Evolutionary conservation across 441 rosid species (phyloP).

Genomic region (Jatropha multifida): DNA sequence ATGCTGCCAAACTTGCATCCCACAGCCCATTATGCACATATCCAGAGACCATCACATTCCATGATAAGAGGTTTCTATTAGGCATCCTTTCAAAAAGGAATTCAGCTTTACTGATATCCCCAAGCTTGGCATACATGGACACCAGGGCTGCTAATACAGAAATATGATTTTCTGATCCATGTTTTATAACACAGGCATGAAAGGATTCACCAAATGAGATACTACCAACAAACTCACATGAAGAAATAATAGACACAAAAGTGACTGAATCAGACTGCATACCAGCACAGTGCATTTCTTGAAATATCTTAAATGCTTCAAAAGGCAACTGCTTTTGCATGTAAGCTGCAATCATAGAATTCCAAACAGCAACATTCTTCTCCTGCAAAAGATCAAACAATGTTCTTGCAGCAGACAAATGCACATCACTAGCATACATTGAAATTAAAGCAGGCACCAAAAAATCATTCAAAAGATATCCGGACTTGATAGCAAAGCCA

Average conservation of each 20-base stretch:
- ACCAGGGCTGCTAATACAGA: slow-evolving; percentile 50
- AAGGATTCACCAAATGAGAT: slow-evolving; percentile 34
- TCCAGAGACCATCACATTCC: slow-evolving; percentile 61
- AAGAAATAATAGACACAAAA: slow-evolving; percentile 45
- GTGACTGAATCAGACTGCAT: slow-evolving; percentile 40
- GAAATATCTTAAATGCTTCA: slow-evolving; percentile 41
- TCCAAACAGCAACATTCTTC: slow-evolving; percentile 41
- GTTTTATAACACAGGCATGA: slow-evolving; percentile 43
- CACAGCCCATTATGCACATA: slow-evolving; percentile 43
- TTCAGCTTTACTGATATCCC: slow-evolving; percentile 44
- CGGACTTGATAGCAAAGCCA: slow-evolving; percentile 42
- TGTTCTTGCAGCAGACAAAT: slow-evolving; percentile 31
- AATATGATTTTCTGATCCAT: slow-evolving; percentile 34
- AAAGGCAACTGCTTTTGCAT: slow-evolving; percentile 33
- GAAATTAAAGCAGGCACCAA: slow-evolving; percentile 52
- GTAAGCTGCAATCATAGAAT: slow-evolving; percentile 45
- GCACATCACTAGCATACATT: slow-evolving; percentile 35
- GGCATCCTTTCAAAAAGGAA: slow-evolving; percentile 37
- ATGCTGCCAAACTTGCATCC: slow-evolving; percentile 36
- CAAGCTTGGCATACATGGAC: slow-evolving; percentile 55
- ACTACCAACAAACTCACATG: slow-evolving; percentile 27
- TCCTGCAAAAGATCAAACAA: slow-evolving; percentile 34
- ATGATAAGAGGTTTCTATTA: slow-evolving; percentile 42
- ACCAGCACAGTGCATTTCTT: slow-evolving; percentile 29
- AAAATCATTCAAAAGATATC: slow-evolving; percentile 31